Percentiles rank a stretch among this genome's conserved stretches.
phyloP scores from a whole-genome alignment of 2,329 filamentous ascomycete genomes.

The Monosporascus sp. region DNA sequence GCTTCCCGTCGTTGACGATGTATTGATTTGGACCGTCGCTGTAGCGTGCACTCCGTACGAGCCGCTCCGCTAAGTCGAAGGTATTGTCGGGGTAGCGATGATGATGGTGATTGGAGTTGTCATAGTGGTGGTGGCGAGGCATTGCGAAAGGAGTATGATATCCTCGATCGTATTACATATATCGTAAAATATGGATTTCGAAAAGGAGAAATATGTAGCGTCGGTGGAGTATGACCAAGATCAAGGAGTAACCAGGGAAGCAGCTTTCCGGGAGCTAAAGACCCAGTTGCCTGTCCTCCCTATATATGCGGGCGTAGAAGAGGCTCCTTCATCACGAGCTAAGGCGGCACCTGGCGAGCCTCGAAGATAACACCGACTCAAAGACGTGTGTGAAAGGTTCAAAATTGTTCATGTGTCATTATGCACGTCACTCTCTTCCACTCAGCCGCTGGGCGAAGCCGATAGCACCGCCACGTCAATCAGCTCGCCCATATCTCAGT shows the following conservation, averaged over 20 bases:
- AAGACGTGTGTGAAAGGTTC: not conserved
- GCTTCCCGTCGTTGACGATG: conserved; percentile 23
- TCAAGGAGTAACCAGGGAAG: not conserved
- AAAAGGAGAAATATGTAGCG: too few species aligned
- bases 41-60: conserved; percentile 11
- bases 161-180: not conserved
- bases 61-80: conserved; percentile 11
- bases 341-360: too few species aligned
- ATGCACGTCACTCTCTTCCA: not conserved
- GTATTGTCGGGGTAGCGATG: conserved; percentile 5
- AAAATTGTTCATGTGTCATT: not conserved
- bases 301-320: not conserved
- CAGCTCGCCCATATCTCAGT: not conserved
- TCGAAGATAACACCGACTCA: too few species aligned
- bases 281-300: not conserved
- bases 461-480: not conserved
- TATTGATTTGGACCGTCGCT: conserved; percentile 14
- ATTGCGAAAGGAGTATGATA: not conserved
- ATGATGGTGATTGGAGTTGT: conserved; percentile 5
- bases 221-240: not conserved
- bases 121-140: not conserved
- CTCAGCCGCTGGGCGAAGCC: not conserved
- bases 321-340: not conserved
- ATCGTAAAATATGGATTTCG: too few species aligned
- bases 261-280: not conserved